These are phyloP conservation scores for Candida coquimbonensis DNA, from an alignment of 805 yeast genomes.

Conservation along the genomic window DNA sequence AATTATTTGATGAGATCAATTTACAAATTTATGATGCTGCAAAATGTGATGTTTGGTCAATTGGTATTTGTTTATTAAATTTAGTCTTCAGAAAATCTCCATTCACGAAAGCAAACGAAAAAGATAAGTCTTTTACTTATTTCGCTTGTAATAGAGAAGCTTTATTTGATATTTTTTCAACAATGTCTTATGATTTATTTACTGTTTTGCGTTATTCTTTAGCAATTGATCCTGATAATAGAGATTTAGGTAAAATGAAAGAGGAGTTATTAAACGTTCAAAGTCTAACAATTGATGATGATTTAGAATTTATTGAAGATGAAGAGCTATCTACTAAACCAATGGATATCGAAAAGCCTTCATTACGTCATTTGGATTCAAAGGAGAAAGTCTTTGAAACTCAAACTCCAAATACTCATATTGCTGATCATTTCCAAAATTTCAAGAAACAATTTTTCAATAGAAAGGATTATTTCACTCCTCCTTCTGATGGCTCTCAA, in stretches of 20 bases:
- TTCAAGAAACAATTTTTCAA: conserved; percentile 35
- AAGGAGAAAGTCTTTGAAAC: conserved; percentile 45
- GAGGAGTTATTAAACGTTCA: conserved; percentile 52
- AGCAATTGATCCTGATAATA: conserved; percentile 81
- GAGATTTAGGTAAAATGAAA: conserved; percentile 58
- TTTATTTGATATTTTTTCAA: conserved; percentile 82
- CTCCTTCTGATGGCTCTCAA: conserved; percentile 63
- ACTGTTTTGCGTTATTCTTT: conserved; percentile 72
- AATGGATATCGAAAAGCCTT: conserved; percentile 11
- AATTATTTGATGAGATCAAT: conserved; percentile 55
- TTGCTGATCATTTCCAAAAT: conserved; percentile 32
- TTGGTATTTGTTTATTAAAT: conserved; percentile 78
- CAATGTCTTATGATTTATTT: conserved; percentile 81
- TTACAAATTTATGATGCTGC: conserved; percentile 66
- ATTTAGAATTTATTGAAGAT: conserved; percentile 33
- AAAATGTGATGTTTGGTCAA: conserved; percentile 83
- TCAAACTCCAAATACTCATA: conserved; percentile 48
- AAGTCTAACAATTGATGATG: conserved; percentile 81
- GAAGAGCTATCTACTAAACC: conserved; percentile 23
- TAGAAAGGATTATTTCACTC: conserved; percentile 72
- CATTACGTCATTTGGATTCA: background rate
- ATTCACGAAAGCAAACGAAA: conserved; percentile 69
- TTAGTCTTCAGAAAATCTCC: conserved; percentile 87
- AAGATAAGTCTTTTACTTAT: conserved; percentile 77
- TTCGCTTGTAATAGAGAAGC: conserved; percentile 86